Evolutionary conservation across 2,329 filamentous ascomycete genomes (phyloP).

Genomic region (Pseudopithomyces maydicus): DNA sequence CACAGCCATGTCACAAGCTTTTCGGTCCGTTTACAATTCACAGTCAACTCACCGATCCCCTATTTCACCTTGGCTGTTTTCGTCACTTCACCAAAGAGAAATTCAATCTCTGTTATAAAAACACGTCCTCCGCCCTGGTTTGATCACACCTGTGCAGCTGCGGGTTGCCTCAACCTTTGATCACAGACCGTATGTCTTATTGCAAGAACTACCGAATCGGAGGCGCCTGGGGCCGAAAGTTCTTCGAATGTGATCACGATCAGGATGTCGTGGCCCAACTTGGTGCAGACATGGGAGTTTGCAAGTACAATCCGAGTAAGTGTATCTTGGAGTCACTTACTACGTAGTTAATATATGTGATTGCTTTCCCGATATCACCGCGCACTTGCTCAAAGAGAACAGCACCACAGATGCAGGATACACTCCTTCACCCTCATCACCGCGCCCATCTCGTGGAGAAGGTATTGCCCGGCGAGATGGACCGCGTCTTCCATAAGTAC

Average conservation of each 20-base stretch:
- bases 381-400: background rate
- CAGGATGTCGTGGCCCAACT: conserved; percentile 10
- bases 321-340: background rate
- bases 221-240: conserved; percentile 10
- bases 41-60: background rate
- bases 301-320: background rate
- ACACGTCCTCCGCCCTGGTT: no score
- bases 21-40: background rate
- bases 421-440: conserved; percentile 7
- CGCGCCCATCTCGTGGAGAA: background rate
- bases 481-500: conserved; percentile 8
- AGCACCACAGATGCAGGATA: background rate
- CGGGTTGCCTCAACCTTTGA: no score
- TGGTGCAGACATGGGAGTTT: conserved; percentile 5
- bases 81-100: background rate
- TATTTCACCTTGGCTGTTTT: background rate
- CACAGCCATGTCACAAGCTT: background rate
- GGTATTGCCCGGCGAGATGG: background rate
- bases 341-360: no score
- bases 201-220: background rate
- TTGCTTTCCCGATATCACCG: background rate
- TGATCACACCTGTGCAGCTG: no score
- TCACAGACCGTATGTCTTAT: no score
- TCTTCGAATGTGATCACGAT: conserved; percentile 14
- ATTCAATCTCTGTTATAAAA: no score